Conservation (phyloP, 345 rosid genomes). For the Punica granatum region DNA sequence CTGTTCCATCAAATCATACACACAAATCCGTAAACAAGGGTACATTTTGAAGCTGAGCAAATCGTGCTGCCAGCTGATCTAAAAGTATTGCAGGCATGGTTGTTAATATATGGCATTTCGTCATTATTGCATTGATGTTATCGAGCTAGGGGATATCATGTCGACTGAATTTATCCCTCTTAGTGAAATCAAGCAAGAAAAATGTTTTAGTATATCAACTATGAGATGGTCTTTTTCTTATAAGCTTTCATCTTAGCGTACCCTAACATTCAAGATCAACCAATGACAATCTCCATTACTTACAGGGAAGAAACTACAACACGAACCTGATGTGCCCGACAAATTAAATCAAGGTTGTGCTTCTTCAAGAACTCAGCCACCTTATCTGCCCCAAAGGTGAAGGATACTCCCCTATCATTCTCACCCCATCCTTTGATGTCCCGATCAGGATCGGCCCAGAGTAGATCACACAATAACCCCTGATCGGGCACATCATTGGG, state of each 20-base stretch:
- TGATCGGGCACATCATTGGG: conserved; percentile 40
- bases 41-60: too few species aligned
- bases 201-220: not conserved
- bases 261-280: too few species aligned
- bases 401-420: conserved; percentile 48
- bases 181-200: too few species aligned
- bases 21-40: not conserved
- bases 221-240: not conserved
- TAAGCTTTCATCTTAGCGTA: not conserved
- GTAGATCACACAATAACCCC: conserved; percentile 42
- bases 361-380: conserved; percentile 39
- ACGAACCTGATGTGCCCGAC: conserved; percentile 46
- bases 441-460: conserved; percentile 44
- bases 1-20: conserved; percentile 16
- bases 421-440: conserved; percentile 41
- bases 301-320: not conserved
- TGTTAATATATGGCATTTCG: too few species aligned
- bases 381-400: conserved; percentile 39
- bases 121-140: too few species aligned
- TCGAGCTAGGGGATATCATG: too few species aligned
- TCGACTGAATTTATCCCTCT: too few species aligned
- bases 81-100: too few species aligned
- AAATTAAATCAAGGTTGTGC: conserved; percentile 39
- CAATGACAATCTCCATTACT: too few species aligned
- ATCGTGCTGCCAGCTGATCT: too few species aligned